Conservation (phyloP, 1,284 basidiomycete genomes). For the Sparassis latifolia region DNA sequence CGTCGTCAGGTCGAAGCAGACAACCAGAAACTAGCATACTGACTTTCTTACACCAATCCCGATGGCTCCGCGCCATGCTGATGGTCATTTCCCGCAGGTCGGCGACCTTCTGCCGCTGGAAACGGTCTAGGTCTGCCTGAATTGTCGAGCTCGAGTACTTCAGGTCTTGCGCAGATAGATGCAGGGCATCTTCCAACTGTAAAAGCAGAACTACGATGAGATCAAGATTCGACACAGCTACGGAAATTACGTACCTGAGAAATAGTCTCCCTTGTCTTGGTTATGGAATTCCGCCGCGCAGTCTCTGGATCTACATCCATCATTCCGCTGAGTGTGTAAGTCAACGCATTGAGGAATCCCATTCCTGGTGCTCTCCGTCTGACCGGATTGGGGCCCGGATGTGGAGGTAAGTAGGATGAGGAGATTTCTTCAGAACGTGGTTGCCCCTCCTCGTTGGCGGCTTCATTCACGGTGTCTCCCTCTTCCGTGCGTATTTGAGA, state of each 20-base stretch:
- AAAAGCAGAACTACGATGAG: slow-evolving; percentile 1
- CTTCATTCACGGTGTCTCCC: slow-evolving; percentile 5
- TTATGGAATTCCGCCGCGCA: slow-evolving; percentile 87
- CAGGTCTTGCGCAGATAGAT: slow-evolving; percentile 85
- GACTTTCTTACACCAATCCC: slow-evolving; percentile 94
- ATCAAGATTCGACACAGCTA: background rate
- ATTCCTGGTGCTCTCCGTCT: slow-evolving; percentile 66
- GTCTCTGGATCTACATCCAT: slow-evolving; percentile 99
- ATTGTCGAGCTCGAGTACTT: slow-evolving; percentile 95
- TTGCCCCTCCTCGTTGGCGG: slow-evolving; percentile 22
- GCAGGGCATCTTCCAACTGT: slow-evolving; percentile 91
- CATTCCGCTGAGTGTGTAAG: slow-evolving; percentile 93
- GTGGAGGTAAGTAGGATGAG: slow-evolving; percentile 60
- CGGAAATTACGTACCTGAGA: slow-evolving; percentile 61
- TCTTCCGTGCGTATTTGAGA: slow-evolving; percentile 11
- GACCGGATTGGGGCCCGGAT: slow-evolving; percentile 66
- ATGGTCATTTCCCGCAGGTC: slow-evolving; percentile 92
- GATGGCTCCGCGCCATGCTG: slow-evolving; percentile 83
- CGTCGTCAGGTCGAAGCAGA: slow-evolving; percentile 4
- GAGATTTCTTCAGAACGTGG: slow-evolving; percentile 20
- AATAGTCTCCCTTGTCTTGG: slow-evolving; percentile 91
- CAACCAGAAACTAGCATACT: slow-evolving; percentile 13
- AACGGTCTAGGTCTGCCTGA: slow-evolving; percentile 95
- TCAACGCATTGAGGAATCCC: slow-evolving; percentile 88
- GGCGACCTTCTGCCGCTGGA: slow-evolving; percentile 97